Conservation (phyloP, 768 basidiomycete species). For the Kwoniella bestiolae region DNA sequence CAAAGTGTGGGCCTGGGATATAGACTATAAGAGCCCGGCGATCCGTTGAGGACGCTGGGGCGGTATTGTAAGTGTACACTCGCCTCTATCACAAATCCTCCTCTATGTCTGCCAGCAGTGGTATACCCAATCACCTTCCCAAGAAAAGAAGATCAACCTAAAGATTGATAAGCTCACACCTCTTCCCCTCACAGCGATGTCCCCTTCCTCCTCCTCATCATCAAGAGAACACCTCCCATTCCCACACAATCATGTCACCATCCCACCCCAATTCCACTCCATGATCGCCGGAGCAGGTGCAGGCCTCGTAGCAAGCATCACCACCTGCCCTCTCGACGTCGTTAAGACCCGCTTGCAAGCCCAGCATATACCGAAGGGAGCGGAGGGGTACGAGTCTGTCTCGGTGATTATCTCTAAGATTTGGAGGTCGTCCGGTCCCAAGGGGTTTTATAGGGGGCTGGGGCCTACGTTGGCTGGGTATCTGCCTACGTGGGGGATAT, state of each 20-base stretch:
- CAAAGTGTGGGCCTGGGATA: slow-evolving; percentile 9
- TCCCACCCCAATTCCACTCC: slow-evolving; percentile 54
- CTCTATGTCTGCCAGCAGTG: too few species aligned
- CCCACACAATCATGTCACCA: slow-evolving; percentile 19
- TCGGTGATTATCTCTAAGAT: slow-evolving; percentile 67
- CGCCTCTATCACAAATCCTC: too few species aligned
- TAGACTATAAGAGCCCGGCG: slow-evolving; percentile 15
- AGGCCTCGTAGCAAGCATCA: slow-evolving; percentile 86
- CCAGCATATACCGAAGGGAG: slow-evolving; percentile 73
- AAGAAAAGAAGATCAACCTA: too few species aligned
- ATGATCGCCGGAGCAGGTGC: slow-evolving; percentile 86
- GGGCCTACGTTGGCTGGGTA: slow-evolving; percentile 96
- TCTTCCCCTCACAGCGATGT: slow-evolving; percentile 19
- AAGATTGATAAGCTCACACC: too few species aligned
- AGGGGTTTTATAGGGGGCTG: slow-evolving; percentile 93
- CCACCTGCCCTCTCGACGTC: slow-evolving; percentile 96
- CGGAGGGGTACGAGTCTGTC: slow-evolving; percentile 76
- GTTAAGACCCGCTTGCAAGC: slow-evolving; percentile 97
- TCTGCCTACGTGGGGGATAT: slow-evolving; percentile 98
- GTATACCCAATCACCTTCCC: too few species aligned
- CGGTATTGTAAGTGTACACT: slow-evolving; percentile 9
- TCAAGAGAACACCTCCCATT: slow-evolving; percentile 7
- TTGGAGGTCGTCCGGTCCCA: slow-evolving; percentile 70
- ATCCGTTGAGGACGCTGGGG: slow-evolving; percentile 21
- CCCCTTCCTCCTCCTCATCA: slow-evolving; percentile 11